Percentiles rank a stretch among this genome's conserved stretches.
These are phyloP conservation scores for Komagataella mondaviorum DNA, from an alignment of 805 yeast genomes.

Conservation along the genomic window DNA sequence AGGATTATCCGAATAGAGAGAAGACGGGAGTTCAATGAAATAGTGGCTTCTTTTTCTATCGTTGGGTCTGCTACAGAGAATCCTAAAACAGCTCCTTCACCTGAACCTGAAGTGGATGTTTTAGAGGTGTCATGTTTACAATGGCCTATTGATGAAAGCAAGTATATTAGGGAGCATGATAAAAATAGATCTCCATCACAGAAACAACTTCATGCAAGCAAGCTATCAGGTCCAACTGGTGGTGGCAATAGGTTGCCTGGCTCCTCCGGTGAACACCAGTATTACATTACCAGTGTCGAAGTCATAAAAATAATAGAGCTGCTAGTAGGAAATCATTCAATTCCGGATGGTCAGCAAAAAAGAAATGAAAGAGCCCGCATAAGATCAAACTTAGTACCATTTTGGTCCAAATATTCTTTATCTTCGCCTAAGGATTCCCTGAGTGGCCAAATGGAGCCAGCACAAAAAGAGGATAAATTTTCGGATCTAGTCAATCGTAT, in stretches of 20 bases:
- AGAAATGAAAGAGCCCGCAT: constrained; percentile 53
- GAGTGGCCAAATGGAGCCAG: constrained; percentile 7
- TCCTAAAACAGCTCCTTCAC: constrained; percentile 24
- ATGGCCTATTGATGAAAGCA: constrained; percentile 12
- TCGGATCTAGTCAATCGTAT: constrained; percentile 49
- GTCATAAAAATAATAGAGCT: constrained; percentile 53
- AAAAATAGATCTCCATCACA: too few relatives aligned
- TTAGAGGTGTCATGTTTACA: constrained; percentile 47
- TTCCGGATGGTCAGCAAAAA: constrained; percentile 30
- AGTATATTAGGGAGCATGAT: constrained; percentile 3
- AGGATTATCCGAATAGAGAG: constrained; percentile 47
- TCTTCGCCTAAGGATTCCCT: constrained; percentile 23
- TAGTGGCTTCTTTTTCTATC: constrained; percentile 34
- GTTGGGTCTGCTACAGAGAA: constrained; percentile 37
- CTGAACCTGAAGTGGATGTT: constrained; percentile 20
- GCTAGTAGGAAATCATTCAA: constrained; percentile 32
- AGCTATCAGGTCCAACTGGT: not conserved
- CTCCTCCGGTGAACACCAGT: constrained; percentile 10
- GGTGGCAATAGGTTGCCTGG: too few relatives aligned
- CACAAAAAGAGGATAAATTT: constrained; percentile 16
- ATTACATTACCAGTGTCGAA: constrained; percentile 53
- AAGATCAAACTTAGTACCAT: constrained; percentile 51
- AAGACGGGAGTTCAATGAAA: constrained; percentile 30
- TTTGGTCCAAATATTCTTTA: constrained; percentile 50
- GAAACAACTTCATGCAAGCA: too few relatives aligned